A percentile compares a stretch with the other conserved stretches of the same genome.
phyloP scores from a whole-genome alignment of 495 filamentous ascomycete species.

The Corynascus novoguineensis region DNA sequence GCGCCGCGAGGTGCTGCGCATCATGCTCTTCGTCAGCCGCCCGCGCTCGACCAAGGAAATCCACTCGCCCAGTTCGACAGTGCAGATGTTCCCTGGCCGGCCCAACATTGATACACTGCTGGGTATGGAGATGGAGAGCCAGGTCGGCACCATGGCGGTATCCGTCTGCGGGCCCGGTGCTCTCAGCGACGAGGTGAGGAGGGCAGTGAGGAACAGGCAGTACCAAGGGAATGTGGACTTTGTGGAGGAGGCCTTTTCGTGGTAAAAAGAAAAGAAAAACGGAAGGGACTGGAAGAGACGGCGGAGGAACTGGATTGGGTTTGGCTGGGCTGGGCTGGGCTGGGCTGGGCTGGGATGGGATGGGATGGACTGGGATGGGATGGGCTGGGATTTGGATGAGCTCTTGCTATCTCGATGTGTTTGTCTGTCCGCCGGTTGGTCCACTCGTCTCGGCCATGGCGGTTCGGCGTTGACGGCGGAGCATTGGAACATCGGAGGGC shows the following conservation, averaged over 20 bases:
- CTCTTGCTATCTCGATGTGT: neutral
- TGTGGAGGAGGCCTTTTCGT: constrained; percentile 91
- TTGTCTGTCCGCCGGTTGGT: too few relatives aligned
- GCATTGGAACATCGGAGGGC: neutral
- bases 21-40: constrained; percentile 86
- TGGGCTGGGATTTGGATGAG: neutral
- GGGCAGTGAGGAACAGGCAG: constrained; percentile 61
- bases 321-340: neutral
- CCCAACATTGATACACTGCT: constrained; percentile 64
- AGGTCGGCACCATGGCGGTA: constrained; percentile 78
- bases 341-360: neutral
- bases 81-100: constrained; percentile 77
- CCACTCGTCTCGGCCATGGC: neutral
- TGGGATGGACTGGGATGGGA: neutral
- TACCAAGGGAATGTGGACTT: constrained; percentile 72
- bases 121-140: constrained; percentile 66
- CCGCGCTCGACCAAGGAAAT: constrained; percentile 76
- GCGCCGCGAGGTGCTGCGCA: constrained; percentile 72
- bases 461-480: neutral
- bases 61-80: constrained; percentile 69
- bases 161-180: constrained; percentile 86
- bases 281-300: neutral
- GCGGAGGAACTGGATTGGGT: too few relatives aligned
- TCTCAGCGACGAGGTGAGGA: constrained; percentile 80
- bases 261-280: constrained; percentile 43